Percentiles rank a stretch among this genome's conserved stretches.
Evolutionary conservation across 352 stramenopile species (phyloP).

Genomic region (Phytophthora syringae): DNA sequence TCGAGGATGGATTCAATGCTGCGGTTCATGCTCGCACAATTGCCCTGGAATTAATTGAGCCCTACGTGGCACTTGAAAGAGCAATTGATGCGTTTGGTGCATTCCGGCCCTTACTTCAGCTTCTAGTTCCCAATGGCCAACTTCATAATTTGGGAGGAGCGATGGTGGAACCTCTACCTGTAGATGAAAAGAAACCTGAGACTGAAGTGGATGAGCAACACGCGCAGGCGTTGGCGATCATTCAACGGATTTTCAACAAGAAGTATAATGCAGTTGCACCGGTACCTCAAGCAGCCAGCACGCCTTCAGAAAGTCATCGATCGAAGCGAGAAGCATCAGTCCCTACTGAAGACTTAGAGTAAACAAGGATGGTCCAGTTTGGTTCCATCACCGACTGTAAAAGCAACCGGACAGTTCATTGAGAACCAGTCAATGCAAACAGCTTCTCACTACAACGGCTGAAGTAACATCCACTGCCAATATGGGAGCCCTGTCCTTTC

Average conservation of each 20-base stretch:
- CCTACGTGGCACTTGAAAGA: slow-evolving; percentile 35
- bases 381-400: slow-evolving; percentile 14
- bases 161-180: background rate
- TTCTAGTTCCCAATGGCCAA: slow-evolving; percentile 63
- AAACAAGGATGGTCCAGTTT: slow-evolving; percentile 6
- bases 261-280: slow-evolving; percentile 18
- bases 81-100: slow-evolving; percentile 39
- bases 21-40: slow-evolving; percentile 25
- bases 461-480: too few relatives aligned
- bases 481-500: too few relatives aligned
- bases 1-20: slow-evolving; percentile 7
- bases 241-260: slow-evolving; percentile 19
- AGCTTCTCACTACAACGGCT: too few relatives aligned
- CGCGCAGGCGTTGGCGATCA: slow-evolving; percentile 19
- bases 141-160: slow-evolving; percentile 24
- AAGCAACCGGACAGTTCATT: slow-evolving; percentile 7
- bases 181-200: background rate
- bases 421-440: too few relatives aligned
- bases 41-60: slow-evolving; percentile 31
- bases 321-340: slow-evolving; percentile 14
- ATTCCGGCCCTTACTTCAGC: slow-evolving; percentile 54
- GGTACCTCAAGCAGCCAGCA: background rate
- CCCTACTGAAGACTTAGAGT: too few relatives aligned
- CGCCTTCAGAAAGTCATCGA: background rate
- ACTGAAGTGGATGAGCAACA: slow-evolving; percentile 14